phyloP scores from a whole-genome alignment of 345 rosid species.

The Excoecaria agallocha region DNA sequence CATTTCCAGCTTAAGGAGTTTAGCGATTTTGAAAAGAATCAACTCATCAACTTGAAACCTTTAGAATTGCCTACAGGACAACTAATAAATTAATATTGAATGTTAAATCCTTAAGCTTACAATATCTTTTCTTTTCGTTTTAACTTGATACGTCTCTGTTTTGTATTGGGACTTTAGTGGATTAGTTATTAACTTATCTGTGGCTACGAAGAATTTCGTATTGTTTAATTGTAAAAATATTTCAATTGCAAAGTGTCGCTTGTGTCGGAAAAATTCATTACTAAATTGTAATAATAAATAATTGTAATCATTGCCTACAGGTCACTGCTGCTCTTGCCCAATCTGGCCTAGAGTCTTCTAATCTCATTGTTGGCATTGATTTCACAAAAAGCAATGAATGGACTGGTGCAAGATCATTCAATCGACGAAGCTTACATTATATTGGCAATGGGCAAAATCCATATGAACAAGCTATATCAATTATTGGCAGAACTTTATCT shows the following conservation, averaged over 20 bases:
- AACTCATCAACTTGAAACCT: background rate
- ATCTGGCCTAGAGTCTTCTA: conserved; percentile 94
- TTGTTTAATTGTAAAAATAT: background rate
- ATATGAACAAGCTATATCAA: conserved; percentile 75
- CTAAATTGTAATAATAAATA: background rate
- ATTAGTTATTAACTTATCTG: background rate
- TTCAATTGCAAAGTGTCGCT: background rate
- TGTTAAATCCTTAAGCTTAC: background rate
- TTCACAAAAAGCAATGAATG: conserved; percentile 97
- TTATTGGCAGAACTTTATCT: conserved; percentile 72
- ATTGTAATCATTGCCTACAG: conserved; percentile 32
- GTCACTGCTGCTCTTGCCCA: conserved; percentile 77
- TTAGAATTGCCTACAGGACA: background rate
- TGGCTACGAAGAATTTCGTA: background rate
- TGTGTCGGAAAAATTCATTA: background rate
- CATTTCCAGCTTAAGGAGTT: background rate
- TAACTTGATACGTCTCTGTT: background rate
- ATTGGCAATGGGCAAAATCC: conserved; percentile 61
- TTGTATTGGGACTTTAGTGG: too few species aligned
- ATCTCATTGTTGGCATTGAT: conserved; percentile 89
- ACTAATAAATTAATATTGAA: background rate
- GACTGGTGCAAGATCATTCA: conserved; percentile 87
- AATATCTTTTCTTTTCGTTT: background rate
- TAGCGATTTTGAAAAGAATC: conserved; percentile 1
- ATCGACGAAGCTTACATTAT: conserved; percentile 62